Evolutionary conservation across 805 yeast genomes (phyloP), one percentile per base, ranked within the genome.

Genomic region (Spathaspora arborariae): DNA sequence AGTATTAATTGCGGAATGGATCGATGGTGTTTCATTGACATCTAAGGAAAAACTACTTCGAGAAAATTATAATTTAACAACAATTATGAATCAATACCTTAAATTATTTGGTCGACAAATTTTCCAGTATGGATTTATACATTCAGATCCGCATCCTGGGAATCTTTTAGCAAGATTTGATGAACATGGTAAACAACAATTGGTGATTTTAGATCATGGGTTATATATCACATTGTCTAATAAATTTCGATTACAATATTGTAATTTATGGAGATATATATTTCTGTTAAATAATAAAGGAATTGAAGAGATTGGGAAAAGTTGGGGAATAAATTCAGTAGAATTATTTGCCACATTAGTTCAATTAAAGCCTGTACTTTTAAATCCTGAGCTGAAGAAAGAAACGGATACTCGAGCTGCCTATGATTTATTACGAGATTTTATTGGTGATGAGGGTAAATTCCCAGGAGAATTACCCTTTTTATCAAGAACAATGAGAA

Each of bases 101-200:
- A 65, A 65, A 41, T 68, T 80, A 16, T 78, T 77, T 52, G 78
- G 81, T 19, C 71, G 75, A 50, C 87, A 81, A 63, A 78, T 82
- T 15, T 85, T 82, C 59, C 64, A 70, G 24, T 84, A 84, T 77
- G 89, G 88, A 5, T 68, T 78, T 26, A 80, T 84, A 15, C 90
- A 84, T 58, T 78, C 87, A 45, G 91, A 84, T 57, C 88, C 92
- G 10, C 95, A 86, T 56, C 94, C 94, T 1, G 95, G 95, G 5
- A 87, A 86, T 59, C 63, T 87, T 52, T 58, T 87, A 46, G 79
- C 82, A 3, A 65, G 90, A 34, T 55, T 59, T 22, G 59, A 65
- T 11, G 35, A 42, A 3, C 37, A 49, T 1, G 67, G 67, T 2
- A 58, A 60, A 33, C 85, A 78, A 55, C 80, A 85, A 56, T 64